A percentile compares a stretch with the other conserved stretches of the same genome.
These are phyloP conservation scores for Cladophialophora chaetospira DNA, from an alignment of 2,329 filamentous ascomycete genomes.

Conservation along the genomic window DNA sequence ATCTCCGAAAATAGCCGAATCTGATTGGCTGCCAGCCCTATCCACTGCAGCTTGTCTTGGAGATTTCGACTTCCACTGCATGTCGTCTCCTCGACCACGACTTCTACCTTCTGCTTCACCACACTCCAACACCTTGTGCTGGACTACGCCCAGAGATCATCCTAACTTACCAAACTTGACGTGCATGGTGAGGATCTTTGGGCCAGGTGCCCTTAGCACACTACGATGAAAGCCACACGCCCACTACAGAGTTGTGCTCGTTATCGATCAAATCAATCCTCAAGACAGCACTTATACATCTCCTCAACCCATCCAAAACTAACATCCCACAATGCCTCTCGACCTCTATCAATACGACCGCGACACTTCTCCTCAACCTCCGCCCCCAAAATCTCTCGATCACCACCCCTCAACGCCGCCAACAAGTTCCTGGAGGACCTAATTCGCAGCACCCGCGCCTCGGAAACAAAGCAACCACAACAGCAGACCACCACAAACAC, in stretches of 20 bases:
- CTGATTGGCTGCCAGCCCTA: conserved; percentile 1
- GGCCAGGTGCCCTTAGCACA: background rate
- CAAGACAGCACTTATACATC: background rate
- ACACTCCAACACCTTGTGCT: background rate
- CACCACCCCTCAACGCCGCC: background rate
- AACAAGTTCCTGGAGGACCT: conserved; percentile 3
- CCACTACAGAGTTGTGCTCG: conserved; percentile 11
- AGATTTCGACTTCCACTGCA: conserved; percentile 1
- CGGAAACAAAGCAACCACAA: background rate
- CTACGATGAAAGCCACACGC: conserved; percentile 12
- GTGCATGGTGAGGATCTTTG: background rate
- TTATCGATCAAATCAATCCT: too few relatives aligned
- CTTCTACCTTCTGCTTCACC: background rate
- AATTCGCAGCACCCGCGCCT: conserved; percentile 8
- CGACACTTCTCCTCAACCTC: background rate
- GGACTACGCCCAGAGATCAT: background rate
- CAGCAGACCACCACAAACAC: background rate
- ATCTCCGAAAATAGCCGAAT: conserved; percentile 3
- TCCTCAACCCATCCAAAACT: background rate
- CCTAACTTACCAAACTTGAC: background rate
- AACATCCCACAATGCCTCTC: background rate
- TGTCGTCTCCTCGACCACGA: background rate
- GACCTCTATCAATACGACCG: background rate
- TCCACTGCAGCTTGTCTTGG: background rate
- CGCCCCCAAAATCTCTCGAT: background rate